A percentile compares a stretch with the other conserved stretches of the same genome.
Conservation (phyloP, 2,329 filamentous ascomycete species). For the Phialemonium atrogriseum region DNA sequence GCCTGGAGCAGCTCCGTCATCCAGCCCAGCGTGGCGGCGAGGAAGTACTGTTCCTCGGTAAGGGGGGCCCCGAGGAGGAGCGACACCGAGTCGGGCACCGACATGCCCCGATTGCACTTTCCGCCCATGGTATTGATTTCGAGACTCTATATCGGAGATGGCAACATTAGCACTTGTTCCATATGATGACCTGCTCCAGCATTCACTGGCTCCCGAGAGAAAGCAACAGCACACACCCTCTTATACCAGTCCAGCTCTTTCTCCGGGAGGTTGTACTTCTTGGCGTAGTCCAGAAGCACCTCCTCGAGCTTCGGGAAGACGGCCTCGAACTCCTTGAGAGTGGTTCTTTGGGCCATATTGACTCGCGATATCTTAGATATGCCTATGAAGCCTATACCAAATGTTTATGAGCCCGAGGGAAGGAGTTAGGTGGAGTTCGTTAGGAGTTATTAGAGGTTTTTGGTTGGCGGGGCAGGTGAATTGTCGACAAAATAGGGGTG, state of each 20-base stretch:
- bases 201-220: too few relatives aligned
- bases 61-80: slow-evolving; percentile 67
- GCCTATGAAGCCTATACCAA: not conserved
- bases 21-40: slow-evolving; percentile 85
- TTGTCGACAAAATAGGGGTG: too few relatives aligned
- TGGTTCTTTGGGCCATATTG: slow-evolving; percentile 61
- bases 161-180: slow-evolving; percentile 13
- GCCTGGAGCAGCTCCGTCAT: slow-evolving; percentile 97
- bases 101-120: slow-evolving; percentile 99
- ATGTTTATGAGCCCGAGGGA: not conserved
- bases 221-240: slow-evolving; percentile 44
- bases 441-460: too few relatives aligned
- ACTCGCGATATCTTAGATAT: not conserved
- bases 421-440: not conserved
- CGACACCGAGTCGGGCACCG: slow-evolving; percentile 83
- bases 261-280: slow-evolving; percentile 74
- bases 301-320: slow-evolving; percentile 82
- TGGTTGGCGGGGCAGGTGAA: slow-evolving; percentile 1
- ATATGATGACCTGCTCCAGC: too few relatives aligned
- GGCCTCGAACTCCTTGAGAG: slow-evolving; percentile 78
- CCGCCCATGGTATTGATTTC: slow-evolving; percentile 83
- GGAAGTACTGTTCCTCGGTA: slow-evolving; percentile 76
- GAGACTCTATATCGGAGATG: slow-evolving; percentile 48
- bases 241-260: slow-evolving; percentile 81
- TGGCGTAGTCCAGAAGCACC: slow-evolving; percentile 70